Conservation (phyloP, 1,139 yeast genomes). For the Debaryomyces udenii region DNA sequence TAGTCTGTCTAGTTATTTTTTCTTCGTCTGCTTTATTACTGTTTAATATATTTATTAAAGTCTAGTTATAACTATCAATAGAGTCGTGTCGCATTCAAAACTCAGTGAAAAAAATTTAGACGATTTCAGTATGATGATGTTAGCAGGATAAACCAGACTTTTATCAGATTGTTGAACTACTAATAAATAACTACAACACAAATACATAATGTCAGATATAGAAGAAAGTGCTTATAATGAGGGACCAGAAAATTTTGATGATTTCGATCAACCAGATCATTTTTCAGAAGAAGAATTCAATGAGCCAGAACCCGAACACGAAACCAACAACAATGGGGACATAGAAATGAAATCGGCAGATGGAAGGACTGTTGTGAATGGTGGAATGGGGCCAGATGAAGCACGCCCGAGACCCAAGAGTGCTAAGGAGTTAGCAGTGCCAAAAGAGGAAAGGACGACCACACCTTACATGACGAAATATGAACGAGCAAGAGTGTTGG, state of each 20-base stretch:
- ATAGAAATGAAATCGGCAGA: slow-evolving; percentile 66
- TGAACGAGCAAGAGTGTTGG: slow-evolving; percentile 94
- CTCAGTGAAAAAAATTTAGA: slow-evolving; percentile 5
- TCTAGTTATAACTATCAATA: background rate
- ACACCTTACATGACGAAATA: slow-evolving; percentile 99
- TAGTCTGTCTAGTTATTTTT: slow-evolving; percentile 8
- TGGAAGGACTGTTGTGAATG: slow-evolving; percentile 71
- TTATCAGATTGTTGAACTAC: background rate
- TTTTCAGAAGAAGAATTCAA: slow-evolving; percentile 67
- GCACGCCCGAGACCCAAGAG: slow-evolving; percentile 61
- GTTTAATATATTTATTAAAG: slow-evolving; percentile 12
- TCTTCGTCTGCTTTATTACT: slow-evolving; percentile 9
- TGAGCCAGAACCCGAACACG: slow-evolving; percentile 43
- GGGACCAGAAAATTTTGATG: slow-evolving; percentile 77
- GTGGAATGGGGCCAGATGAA: slow-evolving; percentile 66
- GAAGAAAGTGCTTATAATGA: slow-evolving; percentile 69
- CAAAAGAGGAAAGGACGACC: slow-evolving; percentile 85
- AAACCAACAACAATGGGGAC: slow-evolving; percentile 38
- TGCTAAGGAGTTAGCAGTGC: slow-evolving; percentile 80
- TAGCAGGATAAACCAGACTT: background rate
- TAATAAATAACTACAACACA: too few relatives aligned
- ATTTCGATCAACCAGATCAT: slow-evolving; percentile 75
- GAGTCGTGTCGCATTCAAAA: slow-evolving; percentile 5
- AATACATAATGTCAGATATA: slow-evolving; percentile 46
- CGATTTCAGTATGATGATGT: slow-evolving; percentile 2